phyloP scores from a whole-genome alignment of 202 grass and related monocot genomes.

The Panicum virgatum region DNA sequence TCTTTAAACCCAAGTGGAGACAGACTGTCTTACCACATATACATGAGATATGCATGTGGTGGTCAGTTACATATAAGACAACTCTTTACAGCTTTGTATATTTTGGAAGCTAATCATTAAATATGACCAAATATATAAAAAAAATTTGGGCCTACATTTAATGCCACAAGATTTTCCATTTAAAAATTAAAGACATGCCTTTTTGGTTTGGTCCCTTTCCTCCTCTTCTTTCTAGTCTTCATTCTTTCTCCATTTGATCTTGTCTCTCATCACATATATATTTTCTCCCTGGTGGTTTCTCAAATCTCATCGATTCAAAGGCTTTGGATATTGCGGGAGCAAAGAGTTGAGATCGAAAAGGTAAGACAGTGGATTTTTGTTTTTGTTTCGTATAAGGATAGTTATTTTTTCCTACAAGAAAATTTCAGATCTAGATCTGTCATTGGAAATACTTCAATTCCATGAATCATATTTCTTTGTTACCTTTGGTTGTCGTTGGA shows the following conservation, averaged over 20 bases:
- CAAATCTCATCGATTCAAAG: neutral
- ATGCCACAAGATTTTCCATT: neutral
- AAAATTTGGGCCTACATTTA: neutral
- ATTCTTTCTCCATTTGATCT: neutral
- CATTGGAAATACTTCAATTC: neutral
- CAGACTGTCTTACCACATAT: neutral
- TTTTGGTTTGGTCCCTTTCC: neutral
- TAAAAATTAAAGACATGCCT: neutral
- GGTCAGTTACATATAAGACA: neutral
- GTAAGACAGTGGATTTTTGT: neutral
- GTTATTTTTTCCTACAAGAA: neutral
- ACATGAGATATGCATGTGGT: neutral
- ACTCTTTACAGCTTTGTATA: neutral
- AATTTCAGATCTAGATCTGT: neutral
- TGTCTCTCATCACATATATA: neutral
- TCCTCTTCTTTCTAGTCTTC: neutral
- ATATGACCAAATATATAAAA: neutral
- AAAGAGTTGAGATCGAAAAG: neutral
- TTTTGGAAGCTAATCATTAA: neutral
- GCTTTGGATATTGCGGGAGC: neutral
- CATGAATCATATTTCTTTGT: neutral
- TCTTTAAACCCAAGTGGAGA: neutral
- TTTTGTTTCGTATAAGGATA: neutral
- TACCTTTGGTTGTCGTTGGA: too few relatives aligned
- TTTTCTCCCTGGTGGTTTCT: neutral